Percentiles rank a stretch among this genome's conserved stretches.
phyloP scores from a whole-genome alignment of 2,329 filamentous ascomycete genomes.

The Tolypocladium ophioglossoides region DNA sequence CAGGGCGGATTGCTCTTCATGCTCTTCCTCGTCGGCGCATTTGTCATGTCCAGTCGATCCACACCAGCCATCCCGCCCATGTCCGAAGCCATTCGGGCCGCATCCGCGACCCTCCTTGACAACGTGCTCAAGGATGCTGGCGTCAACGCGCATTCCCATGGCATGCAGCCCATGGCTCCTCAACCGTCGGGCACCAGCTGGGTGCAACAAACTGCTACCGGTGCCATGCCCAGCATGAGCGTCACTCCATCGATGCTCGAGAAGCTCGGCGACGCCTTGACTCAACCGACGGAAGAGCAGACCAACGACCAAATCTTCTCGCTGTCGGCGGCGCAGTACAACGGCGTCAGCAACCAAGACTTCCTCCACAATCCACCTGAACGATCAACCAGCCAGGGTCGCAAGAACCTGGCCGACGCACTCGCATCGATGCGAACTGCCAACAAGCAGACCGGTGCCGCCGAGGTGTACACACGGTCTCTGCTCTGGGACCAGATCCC shows the following conservation, averaged over 20 bases:
- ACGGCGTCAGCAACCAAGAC: conserved; percentile 57
- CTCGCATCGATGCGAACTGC: conserved; percentile 66
- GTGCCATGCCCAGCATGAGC: conserved; percentile 32
- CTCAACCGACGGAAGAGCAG: conserved; percentile 71
- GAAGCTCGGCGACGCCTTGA: conserved; percentile 57
- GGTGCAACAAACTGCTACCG: conserved; percentile 27
- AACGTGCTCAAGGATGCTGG: conserved; percentile 75
- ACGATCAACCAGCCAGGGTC: conserved; percentile 49
- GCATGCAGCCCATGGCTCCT: conserved; percentile 35
- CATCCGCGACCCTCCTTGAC: conserved; percentile 66
- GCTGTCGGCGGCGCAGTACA: conserved; percentile 79
- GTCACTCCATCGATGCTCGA: conserved; percentile 52
- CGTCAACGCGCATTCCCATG: conserved; percentile 34
- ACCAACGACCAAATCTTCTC: conserved; percentile 81
- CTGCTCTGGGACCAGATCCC: conserved; percentile 93
- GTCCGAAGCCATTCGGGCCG: conserved; percentile 70
- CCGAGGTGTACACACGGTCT: conserved; percentile 87
- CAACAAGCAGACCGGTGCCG: conserved; percentile 56
- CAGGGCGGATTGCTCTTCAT: conserved; percentile 82
- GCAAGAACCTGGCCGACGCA: conserved; percentile 69
- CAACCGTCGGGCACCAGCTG: conserved; percentile 42
- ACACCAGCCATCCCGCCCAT: conserved; percentile 64
- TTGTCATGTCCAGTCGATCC: conserved; percentile 79
- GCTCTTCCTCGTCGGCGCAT: conserved; percentile 93
- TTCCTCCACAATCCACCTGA: conserved; percentile 50